Evolutionary conservation across 2,329 filamentous ascomycete genomes (phyloP).

Genomic region (Acrodontium crateriforme): DNA sequence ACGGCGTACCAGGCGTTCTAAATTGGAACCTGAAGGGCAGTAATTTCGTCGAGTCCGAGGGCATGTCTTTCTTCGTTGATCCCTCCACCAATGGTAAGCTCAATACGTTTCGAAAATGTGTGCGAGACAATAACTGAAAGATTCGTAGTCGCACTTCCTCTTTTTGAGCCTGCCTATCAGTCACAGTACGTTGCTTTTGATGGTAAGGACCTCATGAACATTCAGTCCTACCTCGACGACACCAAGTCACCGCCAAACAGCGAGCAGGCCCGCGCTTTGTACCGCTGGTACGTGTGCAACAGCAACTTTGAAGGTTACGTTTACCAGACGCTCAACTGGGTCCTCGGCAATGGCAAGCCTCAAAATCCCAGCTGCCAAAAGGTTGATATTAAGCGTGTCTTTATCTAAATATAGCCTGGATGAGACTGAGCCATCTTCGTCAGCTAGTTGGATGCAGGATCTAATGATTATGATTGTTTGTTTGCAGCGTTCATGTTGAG

Average conservation of each 20-base stretch:
- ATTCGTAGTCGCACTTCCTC: conserved; percentile 29
- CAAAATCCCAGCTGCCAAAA: conserved; percentile 34
- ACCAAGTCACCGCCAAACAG: conserved; percentile 21
- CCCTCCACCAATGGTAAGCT: neutral
- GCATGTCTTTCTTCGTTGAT: neutral
- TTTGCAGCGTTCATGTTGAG: too few relatives aligned
- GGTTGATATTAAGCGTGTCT: conserved; percentile 22
- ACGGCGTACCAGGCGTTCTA: too few relatives aligned
- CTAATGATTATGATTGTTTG: too few relatives aligned
- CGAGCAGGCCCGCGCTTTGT: conserved; percentile 15
- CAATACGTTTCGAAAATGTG: too few relatives aligned
- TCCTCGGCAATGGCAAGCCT: conserved; percentile 24
- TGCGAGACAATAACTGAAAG: too few relatives aligned
- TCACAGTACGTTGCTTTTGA: conserved; percentile 28
- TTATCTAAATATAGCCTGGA: too few relatives aligned
- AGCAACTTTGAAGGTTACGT: conserved; percentile 26
- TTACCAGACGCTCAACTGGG: conserved; percentile 33
- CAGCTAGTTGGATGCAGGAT: too few relatives aligned
- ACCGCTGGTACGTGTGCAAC: conserved; percentile 33
- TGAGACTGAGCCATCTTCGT: too few relatives aligned
- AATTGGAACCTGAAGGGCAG: conserved; percentile 20
- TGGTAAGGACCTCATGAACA: conserved; percentile 22
- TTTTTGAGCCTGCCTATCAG: conserved; percentile 23
- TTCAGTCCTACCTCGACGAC: conserved; percentile 29
- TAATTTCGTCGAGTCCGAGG: conserved; percentile 8